phyloP scores from a whole-genome alignment of 208 protist species.

The Wallacemonas collosoma region DNA sequence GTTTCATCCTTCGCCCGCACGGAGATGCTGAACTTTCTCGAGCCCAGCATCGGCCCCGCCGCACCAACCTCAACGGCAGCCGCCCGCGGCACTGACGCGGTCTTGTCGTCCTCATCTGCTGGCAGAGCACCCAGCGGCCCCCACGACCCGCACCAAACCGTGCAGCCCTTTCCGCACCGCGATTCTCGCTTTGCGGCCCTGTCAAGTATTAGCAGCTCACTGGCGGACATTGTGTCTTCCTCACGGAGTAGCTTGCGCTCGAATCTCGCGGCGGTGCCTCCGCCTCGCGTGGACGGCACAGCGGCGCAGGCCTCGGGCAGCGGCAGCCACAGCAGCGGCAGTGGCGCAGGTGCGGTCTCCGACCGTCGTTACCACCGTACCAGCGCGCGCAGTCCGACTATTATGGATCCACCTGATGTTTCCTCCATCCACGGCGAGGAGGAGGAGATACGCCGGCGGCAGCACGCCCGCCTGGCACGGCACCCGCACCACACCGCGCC shows the following conservation, averaged over 20 bases:
- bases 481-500: background rate
- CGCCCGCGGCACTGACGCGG: background rate
- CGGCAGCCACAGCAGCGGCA: background rate
- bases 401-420: conserved; percentile 46
- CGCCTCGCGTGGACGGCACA: conserved; percentile 1
- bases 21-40: conserved; percentile 15
- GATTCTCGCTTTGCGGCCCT: conserved; percentile 34
- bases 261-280: conserved; percentile 18
- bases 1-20: conserved; percentile 14
- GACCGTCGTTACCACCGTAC: background rate
- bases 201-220: conserved; percentile 35
- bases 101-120: conserved; percentile 19
- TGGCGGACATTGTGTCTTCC: conserved; percentile 52
- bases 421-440: conserved; percentile 59
- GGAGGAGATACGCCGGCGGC: conserved; percentile 19
- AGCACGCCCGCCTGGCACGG: conserved; percentile 3
- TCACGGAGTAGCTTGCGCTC: conserved; percentile 44
- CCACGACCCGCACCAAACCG: background rate
- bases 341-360: background rate
- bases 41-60: background rate
- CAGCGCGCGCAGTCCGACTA: conserved; percentile 30
- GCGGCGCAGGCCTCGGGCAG: background rate
- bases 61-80: background rate
- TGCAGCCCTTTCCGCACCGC: conserved; percentile 2
- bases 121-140: conserved; percentile 8